Percentiles rank a stretch among this genome's conserved stretches.
Evolutionary conservation across 805 yeast genomes (phyloP).

Genomic region (Ogataea thermomethanolica): DNA sequence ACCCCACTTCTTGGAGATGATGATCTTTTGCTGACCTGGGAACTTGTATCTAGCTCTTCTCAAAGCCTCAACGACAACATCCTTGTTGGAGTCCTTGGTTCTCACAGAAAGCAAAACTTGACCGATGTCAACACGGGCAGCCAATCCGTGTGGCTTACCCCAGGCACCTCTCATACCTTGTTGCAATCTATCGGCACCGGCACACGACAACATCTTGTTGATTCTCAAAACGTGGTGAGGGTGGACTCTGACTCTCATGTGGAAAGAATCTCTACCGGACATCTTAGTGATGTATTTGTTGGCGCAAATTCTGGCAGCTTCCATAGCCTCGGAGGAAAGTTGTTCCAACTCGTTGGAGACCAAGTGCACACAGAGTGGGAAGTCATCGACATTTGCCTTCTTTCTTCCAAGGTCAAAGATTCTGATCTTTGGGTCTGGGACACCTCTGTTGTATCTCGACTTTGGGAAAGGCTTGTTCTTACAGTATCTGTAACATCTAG

Average conservation of each 20-base stretch:
- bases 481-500: constrained; percentile 99
- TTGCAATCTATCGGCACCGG: constrained; percentile 99
- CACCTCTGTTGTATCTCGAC: constrained; percentile 99
- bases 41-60: constrained; percentile 99
- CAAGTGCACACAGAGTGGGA: constrained; percentile 98
- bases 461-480: constrained; percentile 99
- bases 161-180: constrained; percentile 99
- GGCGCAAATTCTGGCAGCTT: constrained; percentile 99
- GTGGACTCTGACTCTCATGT: constrained; percentile 99
- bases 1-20: constrained; percentile 99
- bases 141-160: constrained; percentile 99
- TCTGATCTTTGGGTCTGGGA: constrained; percentile 99
- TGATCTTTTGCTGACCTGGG: constrained; percentile 99
- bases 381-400: constrained; percentile 99
- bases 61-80: constrained; percentile 95
- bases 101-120: constrained; percentile 97
- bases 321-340: constrained; percentile 98
- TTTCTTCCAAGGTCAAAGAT: constrained; percentile 99
- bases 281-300: constrained; percentile 98
- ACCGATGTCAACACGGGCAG: constrained; percentile 98
- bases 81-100: constrained; percentile 98
- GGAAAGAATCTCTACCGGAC: constrained; percentile 99
- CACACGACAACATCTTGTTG: constrained; percentile 99
- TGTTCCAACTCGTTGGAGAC: constrained; percentile 99
- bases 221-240: constrained; percentile 99